A percentile compares a stretch with the other conserved stretches of the same genome.
Conservation (phyloP, 164 flowering plant species). For the Cinnamomum chago region DNA sequence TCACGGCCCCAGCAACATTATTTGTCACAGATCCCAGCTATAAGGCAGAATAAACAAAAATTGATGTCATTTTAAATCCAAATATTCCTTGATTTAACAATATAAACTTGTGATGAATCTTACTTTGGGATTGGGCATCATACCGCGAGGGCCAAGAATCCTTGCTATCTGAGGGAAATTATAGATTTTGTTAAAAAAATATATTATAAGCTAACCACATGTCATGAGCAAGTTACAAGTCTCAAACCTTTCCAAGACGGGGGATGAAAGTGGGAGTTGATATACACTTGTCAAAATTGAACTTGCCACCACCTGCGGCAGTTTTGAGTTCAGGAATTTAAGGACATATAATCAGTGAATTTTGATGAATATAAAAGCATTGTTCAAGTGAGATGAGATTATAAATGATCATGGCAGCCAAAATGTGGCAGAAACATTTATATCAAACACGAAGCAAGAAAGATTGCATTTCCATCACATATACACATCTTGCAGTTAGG, state of each 20-base stretch:
- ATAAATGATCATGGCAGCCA: too few species aligned
- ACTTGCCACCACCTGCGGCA: slow-evolving; percentile 58
- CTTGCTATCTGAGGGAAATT: slow-evolving; percentile 51
- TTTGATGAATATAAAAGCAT: too few species aligned
- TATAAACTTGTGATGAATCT: slow-evolving; percentile 15
- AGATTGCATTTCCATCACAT: too few species aligned
- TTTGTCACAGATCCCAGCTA: slow-evolving; percentile 81
- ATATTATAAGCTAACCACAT: not conserved
- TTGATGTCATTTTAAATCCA: not conserved
- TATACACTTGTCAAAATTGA: slow-evolving; percentile 81
- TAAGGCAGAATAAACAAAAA: slow-evolving; percentile 9
- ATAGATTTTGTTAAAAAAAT: not conserved
- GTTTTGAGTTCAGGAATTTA: slow-evolving; percentile 3
- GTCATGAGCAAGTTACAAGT: not conserved
- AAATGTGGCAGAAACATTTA: too few species aligned
- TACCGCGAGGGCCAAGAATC: slow-evolving; percentile 63
- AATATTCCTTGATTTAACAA: not conserved
- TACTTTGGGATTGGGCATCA: slow-evolving; percentile 86
- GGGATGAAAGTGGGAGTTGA: slow-evolving; percentile 68
- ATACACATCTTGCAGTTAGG: too few species aligned
- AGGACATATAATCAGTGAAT: not conserved
- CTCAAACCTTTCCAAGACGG: slow-evolving; percentile 63
- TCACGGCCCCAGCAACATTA: slow-evolving; percentile 65
- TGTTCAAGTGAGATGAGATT: too few species aligned
- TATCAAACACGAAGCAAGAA: too few species aligned